Evolutionary conservation across 2,329 filamentous ascomycete genomes (phyloP), one percentile per base, ranked within the genome.

Genomic region (Grosmannia clavigera): DNA sequence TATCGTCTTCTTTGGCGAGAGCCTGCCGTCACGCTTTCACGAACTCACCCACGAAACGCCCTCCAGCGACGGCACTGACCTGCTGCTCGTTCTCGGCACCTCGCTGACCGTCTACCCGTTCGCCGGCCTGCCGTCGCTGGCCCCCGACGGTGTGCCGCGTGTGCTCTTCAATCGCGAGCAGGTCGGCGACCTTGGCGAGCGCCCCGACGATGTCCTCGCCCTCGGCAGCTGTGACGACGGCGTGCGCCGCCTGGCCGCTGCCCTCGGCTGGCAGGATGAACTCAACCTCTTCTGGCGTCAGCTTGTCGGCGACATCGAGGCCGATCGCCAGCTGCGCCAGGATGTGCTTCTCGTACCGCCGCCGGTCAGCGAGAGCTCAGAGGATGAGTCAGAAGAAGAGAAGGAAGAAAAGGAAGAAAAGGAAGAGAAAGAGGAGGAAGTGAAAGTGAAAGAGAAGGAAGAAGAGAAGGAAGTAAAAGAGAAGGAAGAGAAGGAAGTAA

Each of bases 1-100:
- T 67, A 96, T 96, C 69, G 90, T 95, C 40, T 96, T 96, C 74
- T 96, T 96, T 66, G 91, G 91, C 57, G 91, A 77, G 68, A 67
- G 68, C 64, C 68, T 77, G 31, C 88, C 88, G 0, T 70, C 74
- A 7, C 73, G 72, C 0, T 95, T 95, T 72, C 84, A 86, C 68
- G 69, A 73, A 7, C 84, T 82, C 61, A 74, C 76, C 33, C 69
- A 72, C 40, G 70, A 2, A 4, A 58, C 56, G 29, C 56, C 85
- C 9, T 80, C 83, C 0, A 73, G 72, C 1, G 70, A 60, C 55
- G 64, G 57, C 40, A 68, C 69, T 12, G 71, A 72, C 38, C 61
- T 78, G 62, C 84, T 66, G 25, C 63, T 68, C 25, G 61, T 68
- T 35, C 70, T 66, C 22, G 65, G 65, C 60, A 66, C 65, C 22